phyloP scores from a whole-genome alignment of 2,329 filamentous ascomycete genomes.

The Shiraia bambusicola region DNA sequence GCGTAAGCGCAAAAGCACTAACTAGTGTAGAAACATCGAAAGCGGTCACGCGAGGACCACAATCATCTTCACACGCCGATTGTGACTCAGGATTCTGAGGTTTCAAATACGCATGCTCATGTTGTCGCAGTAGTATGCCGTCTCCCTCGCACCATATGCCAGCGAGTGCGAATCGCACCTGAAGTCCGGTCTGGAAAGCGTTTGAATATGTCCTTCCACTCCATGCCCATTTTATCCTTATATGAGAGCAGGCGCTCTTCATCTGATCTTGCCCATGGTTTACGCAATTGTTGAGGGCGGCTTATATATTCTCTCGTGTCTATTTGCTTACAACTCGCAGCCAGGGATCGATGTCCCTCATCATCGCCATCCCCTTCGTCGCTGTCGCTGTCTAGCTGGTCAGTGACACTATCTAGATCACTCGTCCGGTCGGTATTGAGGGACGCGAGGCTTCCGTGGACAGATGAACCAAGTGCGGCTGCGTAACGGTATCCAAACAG shows the following conservation, averaged over 20 bases:
- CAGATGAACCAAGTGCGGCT: constrained; percentile 5
- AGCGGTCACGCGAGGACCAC: no score
- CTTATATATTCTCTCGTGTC: constrained; percentile 5
- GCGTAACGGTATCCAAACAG: constrained; percentile 12
- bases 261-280: constrained; percentile 6
- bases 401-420: constrained; percentile 6
- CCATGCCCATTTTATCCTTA: constrained; percentile 9
- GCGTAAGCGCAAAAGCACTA: no score
- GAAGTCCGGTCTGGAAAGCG: constrained; percentile 5
- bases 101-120: no score
- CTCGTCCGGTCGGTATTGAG: constrained; percentile 9
- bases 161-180: constrained; percentile 10
- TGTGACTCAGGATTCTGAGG: no score
- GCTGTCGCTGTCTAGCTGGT: constrained; percentile 8
- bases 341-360: no score
- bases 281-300: constrained; percentile 6
- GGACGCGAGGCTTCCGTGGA: constrained; percentile 8
- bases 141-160: constrained; percentile 9
- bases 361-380: constrained; percentile 7
- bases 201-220: constrained; percentile 8
- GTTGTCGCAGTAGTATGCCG: no score
- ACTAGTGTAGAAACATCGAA: no score
- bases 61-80: no score
- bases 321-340: no score
- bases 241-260: constrained; percentile 9